A percentile compares a stretch with the other conserved stretches of the same genome.
Evolutionary conservation across 2,329 filamentous ascomycete species (phyloP).

Genomic region (Cladosporium halotolerans): DNA sequence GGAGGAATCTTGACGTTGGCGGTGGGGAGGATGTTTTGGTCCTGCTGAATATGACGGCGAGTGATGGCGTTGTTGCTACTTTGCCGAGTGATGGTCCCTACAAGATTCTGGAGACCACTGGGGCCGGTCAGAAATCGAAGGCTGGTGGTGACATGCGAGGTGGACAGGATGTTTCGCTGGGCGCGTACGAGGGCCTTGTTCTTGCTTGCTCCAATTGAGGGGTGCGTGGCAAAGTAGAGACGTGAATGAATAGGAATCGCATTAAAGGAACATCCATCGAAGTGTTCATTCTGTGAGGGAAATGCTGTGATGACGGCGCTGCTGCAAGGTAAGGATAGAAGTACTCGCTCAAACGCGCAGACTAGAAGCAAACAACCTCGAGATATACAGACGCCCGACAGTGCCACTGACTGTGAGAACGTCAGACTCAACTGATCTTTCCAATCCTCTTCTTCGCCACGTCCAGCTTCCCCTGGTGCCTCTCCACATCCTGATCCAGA

Average conservation of each 20-base stretch:
- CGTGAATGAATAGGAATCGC: neutral
- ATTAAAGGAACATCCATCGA: too few species aligned
- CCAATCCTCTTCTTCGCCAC: slow-evolving; percentile 67
- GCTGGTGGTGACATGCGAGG: neutral
- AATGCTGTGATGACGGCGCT: neutral
- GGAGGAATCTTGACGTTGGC: neutral
- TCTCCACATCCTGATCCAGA: slow-evolving; percentile 60
- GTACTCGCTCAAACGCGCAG: slow-evolving; percentile 3
- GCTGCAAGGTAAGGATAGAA: neutral
- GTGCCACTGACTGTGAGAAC: too few species aligned
- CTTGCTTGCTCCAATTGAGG: neutral
- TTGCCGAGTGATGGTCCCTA: slow-evolving; percentile 10
- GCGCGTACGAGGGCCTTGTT: neutral
- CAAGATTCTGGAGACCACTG: neutral
- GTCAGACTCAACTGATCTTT: slow-evolving; percentile 46
- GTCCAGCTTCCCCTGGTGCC: slow-evolving; percentile 61
- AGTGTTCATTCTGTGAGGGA: too few species aligned
- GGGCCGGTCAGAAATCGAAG: neutral
- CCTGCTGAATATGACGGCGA: slow-evolving; percentile 16
- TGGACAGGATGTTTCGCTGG: neutral
- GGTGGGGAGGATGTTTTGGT: slow-evolving; percentile 14
- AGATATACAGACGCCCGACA: too few species aligned
- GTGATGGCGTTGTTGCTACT: slow-evolving; percentile 10
- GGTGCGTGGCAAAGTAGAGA: neutral
- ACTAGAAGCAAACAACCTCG: neutral